Base-by-base conservation (phyloP, 2,329 filamentous ascomycete genomes). In the Fusarium lyarnte region DNA sequence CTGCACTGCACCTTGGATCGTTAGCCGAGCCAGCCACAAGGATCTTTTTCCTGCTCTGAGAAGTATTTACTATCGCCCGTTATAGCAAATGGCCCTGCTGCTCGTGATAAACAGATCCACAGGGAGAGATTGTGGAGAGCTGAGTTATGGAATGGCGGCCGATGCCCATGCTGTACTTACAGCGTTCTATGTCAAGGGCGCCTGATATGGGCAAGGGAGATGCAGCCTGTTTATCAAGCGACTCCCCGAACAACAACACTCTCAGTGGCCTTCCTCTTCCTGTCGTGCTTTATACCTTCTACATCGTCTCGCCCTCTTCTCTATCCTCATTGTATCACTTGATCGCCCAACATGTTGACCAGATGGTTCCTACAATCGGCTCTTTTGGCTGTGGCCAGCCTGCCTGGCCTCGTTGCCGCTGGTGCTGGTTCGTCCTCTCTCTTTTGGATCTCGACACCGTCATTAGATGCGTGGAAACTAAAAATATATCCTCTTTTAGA, bases 301-400 rank as follows among this genome's bases (percentile, higher is more conserved):
- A 9, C 41, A 25, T 12, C 10, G 0, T 0, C 16, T 43, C 7
- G 41, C 11, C n/a, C 12, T 17, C 10, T 3, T 25, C 41, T 43
- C n/a, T 17, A 2, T 43, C 10, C 10, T 25, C 14, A 2, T 43
- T 25, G 14, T 5, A 42, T 12, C 23, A 43, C 16, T 12, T 8
- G n/a, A 8, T 6, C 6, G 10, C 16, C 10, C 10, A 17, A 17
- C 2, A 43, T 43, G 41, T 43, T 43, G 23, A 8, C 5, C 41
- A 43, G 0, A 16, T 8, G 6, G 41, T 3, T 43, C 16, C n/a
- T 12, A 2, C 10, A 43, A 10, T 25, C 17, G 10, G 41, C 16
- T 8, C 0, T 25, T 12, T 9, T 42, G n/a, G 6, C 23, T 25
- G 23, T 1, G 4, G 0, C 16, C 12, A 25, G 1, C 41, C 10